Evolutionary conservation across 2,329 filamentous ascomycete genomes (phyloP).

Genomic region (Aspergillus candidus): DNA sequence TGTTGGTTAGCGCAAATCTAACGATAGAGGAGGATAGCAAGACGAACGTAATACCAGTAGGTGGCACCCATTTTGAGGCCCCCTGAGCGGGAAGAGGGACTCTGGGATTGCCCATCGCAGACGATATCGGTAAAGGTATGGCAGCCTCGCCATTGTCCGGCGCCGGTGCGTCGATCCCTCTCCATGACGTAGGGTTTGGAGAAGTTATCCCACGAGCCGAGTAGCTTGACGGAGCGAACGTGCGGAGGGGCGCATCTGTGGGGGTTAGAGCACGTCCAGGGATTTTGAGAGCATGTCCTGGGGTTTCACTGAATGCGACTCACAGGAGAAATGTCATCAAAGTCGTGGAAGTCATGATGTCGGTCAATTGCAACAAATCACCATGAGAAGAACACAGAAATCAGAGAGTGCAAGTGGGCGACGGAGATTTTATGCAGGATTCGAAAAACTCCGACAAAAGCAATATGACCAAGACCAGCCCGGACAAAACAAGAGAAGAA

Average conservation of each 20-base stretch:
- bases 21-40: neutral
- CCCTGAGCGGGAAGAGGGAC: slow-evolving; percentile 58
- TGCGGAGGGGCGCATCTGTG: slow-evolving; percentile 33
- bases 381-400: neutral
- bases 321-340: slow-evolving; percentile 34
- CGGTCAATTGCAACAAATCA: slow-evolving; percentile 7
- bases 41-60: slow-evolving; percentile 90
- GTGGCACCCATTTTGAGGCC: slow-evolving; percentile 87
- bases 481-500: slow-evolving; percentile 4
- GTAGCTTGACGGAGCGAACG: slow-evolving; percentile 62
- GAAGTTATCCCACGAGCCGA: slow-evolving; percentile 97
- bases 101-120: slow-evolving; percentile 60
- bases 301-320: slow-evolving; percentile 11
- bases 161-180: slow-evolving; percentile 67
- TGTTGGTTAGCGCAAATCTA: slow-evolving; percentile 18
- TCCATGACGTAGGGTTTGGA: slow-evolving; percentile 71
- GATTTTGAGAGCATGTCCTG: neutral
- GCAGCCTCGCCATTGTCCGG: slow-evolving; percentile 78
- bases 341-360: slow-evolving; percentile 28
- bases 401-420: slow-evolving; percentile 2
- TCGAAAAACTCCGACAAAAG: slow-evolving; percentile 6
- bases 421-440: slow-evolving; percentile 3
- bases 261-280: slow-evolving; percentile 11
- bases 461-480: slow-evolving; percentile 14
- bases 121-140: slow-evolving; percentile 81